A percentile compares a stretch with the other conserved stretches of the same genome.
phyloP scores from a whole-genome alignment of 345 rosid genomes.

The Luvunga scandens region DNA sequence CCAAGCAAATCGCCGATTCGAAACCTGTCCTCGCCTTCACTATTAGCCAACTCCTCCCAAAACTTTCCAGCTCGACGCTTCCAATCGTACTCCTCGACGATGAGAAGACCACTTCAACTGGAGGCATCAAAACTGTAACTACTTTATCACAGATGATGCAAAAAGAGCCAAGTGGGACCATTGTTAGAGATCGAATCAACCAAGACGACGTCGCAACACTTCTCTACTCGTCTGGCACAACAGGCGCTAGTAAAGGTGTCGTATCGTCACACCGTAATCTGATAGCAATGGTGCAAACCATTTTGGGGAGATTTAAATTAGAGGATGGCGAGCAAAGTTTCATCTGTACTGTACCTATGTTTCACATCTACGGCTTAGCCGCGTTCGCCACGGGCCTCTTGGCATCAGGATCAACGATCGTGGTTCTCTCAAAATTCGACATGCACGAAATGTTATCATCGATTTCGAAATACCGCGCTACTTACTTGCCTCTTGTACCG shows the following conservation, averaged over 20 bases:
- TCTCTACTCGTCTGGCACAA: slow-evolving; percentile 91
- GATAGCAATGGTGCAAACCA: slow-evolving; percentile 57
- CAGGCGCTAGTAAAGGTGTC: slow-evolving; percentile 89
- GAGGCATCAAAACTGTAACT: slow-evolving; percentile 35
- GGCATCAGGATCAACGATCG: slow-evolving; percentile 63
- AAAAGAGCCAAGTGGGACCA: slow-evolving; percentile 28
- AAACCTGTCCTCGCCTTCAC: slow-evolving; percentile 76
- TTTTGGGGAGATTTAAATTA: slow-evolving; percentile 30
- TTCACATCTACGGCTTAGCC: slow-evolving; percentile 74
- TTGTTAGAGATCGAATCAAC: slow-evolving; percentile 55
- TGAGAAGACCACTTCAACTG: not conserved
- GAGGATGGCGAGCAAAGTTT: slow-evolving; percentile 40
- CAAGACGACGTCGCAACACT: slow-evolving; percentile 79
- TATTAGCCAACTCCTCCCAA: slow-evolving; percentile 51
- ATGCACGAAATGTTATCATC: slow-evolving; percentile 65
- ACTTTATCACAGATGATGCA: slow-evolving; percentile 53
- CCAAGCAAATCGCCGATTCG: slow-evolving; percentile 61
- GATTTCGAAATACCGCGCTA: slow-evolving; percentile 49
- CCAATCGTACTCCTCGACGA: slow-evolving; percentile 63
- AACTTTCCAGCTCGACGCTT: slow-evolving; percentile 43
- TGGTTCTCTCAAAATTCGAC: slow-evolving; percentile 70
- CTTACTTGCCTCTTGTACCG: slow-evolving; percentile 63
- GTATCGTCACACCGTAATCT: slow-evolving; percentile 66
- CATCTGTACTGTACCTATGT: slow-evolving; percentile 91
- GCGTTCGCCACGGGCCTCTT: slow-evolving; percentile 64